These are phyloP conservation scores for Salix koriyanagi DNA, from an alignment of 345 rosid genomes.

Conservation along the genomic window DNA sequence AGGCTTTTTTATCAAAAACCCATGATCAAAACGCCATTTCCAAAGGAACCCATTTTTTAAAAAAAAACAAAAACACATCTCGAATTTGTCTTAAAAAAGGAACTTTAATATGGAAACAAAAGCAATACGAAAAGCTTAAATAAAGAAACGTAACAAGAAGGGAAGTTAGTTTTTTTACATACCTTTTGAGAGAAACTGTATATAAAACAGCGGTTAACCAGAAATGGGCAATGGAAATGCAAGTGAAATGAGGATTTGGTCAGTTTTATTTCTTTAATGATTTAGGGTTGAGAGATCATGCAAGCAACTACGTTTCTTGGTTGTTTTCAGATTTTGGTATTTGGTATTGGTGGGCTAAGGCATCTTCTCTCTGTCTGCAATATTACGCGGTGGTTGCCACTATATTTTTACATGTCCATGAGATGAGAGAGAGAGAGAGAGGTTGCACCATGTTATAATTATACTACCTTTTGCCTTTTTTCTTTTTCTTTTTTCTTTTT, in stretches of 20 bases:
- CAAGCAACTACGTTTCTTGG: background rate
- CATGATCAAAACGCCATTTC: slow-evolving; percentile 4
- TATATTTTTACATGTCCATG: background rate
- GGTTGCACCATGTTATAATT: too few species aligned
- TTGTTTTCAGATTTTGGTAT: background rate
- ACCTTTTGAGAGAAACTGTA: background rate
- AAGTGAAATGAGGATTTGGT: background rate
- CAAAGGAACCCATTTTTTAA: slow-evolving; percentile 4
- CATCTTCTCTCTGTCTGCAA: background rate
- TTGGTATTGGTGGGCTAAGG: background rate
- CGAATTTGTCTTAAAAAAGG: background rate
- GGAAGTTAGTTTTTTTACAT: background rate
- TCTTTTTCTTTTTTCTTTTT: background rate
- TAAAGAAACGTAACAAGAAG: background rate
- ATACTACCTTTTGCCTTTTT: background rate
- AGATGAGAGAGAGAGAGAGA: background rate
- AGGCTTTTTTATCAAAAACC: background rate
- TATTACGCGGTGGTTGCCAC: background rate
- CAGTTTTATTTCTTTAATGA: too few species aligned
- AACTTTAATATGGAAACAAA: background rate
- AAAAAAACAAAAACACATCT: slow-evolving; percentile 1
- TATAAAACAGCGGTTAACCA: slow-evolving; percentile 2
- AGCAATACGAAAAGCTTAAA: background rate
- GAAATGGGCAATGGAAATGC: background rate
- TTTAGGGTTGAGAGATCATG: slow-evolving; percentile 11